These are phyloP conservation scores for Jamesozyma gamospora DNA, from an alignment of 805 yeast species.

Conservation along the genomic window DNA sequence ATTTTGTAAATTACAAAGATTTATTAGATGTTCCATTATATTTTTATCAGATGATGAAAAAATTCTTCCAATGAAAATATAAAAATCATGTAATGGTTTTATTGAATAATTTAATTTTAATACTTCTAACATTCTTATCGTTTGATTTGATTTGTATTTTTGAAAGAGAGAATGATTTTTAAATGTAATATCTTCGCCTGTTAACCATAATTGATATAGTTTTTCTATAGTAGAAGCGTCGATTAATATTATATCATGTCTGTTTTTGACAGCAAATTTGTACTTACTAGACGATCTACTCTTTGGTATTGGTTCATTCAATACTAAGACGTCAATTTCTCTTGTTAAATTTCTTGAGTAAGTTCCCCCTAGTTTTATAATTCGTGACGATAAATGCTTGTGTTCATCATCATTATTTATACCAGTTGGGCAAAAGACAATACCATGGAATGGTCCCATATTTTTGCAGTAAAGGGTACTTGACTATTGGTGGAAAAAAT, in stretches of 20 bases:
- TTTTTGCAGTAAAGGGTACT: too few species aligned
- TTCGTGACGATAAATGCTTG: constrained; percentile 35
- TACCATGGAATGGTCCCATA: constrained; percentile 35
- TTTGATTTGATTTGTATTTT: constrained; percentile 1
- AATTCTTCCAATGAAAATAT: constrained; percentile 25
- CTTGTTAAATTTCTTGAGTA: constrained; percentile 49
- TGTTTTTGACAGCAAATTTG: constrained; percentile 20
- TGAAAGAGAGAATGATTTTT: constrained; percentile 5
- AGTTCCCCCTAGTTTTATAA: constrained; percentile 50
- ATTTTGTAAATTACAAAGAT: constrained; percentile 9
- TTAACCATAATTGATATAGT: constrained; percentile 24
- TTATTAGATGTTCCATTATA: constrained; percentile 6
- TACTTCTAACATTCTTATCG: constrained; percentile 9
- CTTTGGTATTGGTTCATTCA: constrained; percentile 38
- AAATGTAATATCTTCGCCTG: constrained; percentile 21
- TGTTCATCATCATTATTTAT: constrained; percentile 32
- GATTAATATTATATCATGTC: constrained; percentile 22
- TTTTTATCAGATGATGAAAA: not conserved
- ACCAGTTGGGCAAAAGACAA: constrained; percentile 51
- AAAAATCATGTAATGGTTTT: constrained; percentile 17
- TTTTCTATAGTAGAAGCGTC: constrained; percentile 11
- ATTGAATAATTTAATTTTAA: constrained; percentile 11
- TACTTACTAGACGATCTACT: constrained; percentile 18
- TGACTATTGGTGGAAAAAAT: too few species aligned
- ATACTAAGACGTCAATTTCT: constrained; percentile 48